Evolutionary conservation across 2,329 filamentous ascomycete genomes (phyloP), one percentile per base, ranked within the genome.

Genomic region (Huntiella decipiens): DNA sequence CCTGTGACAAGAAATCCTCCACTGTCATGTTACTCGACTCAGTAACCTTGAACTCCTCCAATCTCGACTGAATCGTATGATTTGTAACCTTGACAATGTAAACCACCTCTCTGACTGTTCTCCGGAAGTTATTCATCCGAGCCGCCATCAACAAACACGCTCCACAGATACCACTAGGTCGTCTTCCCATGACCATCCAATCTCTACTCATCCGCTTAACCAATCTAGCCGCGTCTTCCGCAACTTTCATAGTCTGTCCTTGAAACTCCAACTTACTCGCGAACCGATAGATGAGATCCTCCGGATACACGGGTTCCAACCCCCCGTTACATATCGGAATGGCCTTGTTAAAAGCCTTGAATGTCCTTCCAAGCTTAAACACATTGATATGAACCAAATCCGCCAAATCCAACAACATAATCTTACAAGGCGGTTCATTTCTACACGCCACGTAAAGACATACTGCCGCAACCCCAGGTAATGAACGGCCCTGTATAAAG

Each of bases 41-140:
- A 0, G 88, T 94, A 31, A 79, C 73, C 52, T 83, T 85, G 63
- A 96, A 98, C 57, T 98, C 91, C 53, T 87, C 79, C 7, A 98
- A 66, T 51, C 91, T 85, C 58, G 88, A 84, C 56, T 86, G 82
- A 50, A 98, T 85, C 5, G 91, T 98, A 51, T 85, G 74, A 53
- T 92, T 92, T 37, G 87, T 92, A 43, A 96, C 87, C 58, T 95
- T 96, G 58, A 95, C 88, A 34, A 95, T 83, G 58, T 94, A 96
- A n/a, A 96, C 88, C 6, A 98, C 82, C 61, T 98, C 91, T 28
- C 86, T 76, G 10, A 93, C 77, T 0, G 86, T 94, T 13, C 91
- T 79, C 38, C 88, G 81, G 58, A 92, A 98, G 61, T 96, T 96
- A 70, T 95, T 93, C 81, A 96, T 96, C 44, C 91, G 82, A 6